Evolutionary conservation across 2,329 filamentous ascomycete species (phyloP), one percentile per base, ranked within the genome.

Genomic region (Claviceps digitariae): DNA sequence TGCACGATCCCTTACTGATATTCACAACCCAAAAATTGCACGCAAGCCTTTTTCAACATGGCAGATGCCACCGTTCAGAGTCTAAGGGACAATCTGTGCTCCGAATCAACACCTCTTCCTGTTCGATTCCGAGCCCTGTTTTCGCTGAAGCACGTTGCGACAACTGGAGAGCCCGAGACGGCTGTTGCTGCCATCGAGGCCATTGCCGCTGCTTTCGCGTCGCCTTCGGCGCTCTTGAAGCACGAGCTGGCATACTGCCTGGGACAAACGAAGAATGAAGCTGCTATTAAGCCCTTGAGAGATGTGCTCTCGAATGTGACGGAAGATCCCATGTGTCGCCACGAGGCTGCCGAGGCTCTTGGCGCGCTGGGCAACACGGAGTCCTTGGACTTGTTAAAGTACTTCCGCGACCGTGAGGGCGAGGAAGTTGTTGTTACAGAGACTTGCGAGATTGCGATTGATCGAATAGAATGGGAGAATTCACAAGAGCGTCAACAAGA

Each of bases 211-310:
- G 91, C 77, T 2, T 93, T 98, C 61, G 63, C 74, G 0, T 95
- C 91, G 3, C 83, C 87, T 0, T 97, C 91, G 4, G 91, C 89
- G 3, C 77, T 97, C 9, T 75, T 97, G 48, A 97, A 97, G 74
- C 93, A 98, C 69, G 93, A 98, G 68, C 78, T 98, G 49, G 93
- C 93, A 27, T 98, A 98, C 73, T 98, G 93, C 66, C 79, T 98
- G 2, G 93, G 93, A 8, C 93, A 98, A 72, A 91, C 87, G 1
- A 83, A 83, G 54, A 89, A 95, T 65, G 69, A 77, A 50, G 83
- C 83, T 47, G 86, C 90, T 0, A 79, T 90, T 10, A 77, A 83
- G 10, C 84, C 82, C 57, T 74, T 98, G 59, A 79, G 83, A 54
- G 70, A 75, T 13, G 88, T 94, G 15, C 74, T 97, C 54, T 78